Evolutionary conservation across 2,329 filamentous ascomycete genomes (phyloP), one percentile per base, ranked within the genome.

Genomic region (Cercospora sesami): DNA sequence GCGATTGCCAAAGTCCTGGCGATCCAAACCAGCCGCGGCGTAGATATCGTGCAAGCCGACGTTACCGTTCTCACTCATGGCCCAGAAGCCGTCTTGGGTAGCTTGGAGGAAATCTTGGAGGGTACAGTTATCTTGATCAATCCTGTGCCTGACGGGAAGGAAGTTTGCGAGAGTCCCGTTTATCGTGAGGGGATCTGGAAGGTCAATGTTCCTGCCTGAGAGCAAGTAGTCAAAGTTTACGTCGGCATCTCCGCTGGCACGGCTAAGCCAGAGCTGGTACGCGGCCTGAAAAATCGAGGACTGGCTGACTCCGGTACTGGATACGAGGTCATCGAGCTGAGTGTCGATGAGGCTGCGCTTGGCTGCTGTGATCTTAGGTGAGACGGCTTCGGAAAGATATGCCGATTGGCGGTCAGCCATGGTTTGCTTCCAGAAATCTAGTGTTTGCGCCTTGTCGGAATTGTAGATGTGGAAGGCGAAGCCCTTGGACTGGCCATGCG

Each of bases 191-290:
- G 36, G 36, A n/a, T 42, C 36, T 3, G 36, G 36, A 42, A 42
- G 36, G 16, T 42, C 36, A 14, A 42, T 42, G 7, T 42, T 42
- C 36, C 36, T 42, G 16, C 36, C 36, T 42, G 36, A 42, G 36
- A 42, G 36, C 36, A 42, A 42, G 6, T 42, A 42, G 16, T 42
- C 36, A 42, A 42, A 42, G 16, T 42, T 42, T 10, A 59, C 28
- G 6, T 59, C 57, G 10, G 21, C 12, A 18, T 14, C n/a, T 31
- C 33, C 21, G 57, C 57, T 59, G 10, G 21, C 28, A 18, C 57
- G 57, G 21, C 21, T 18, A 28, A 59, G 57, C 57, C 57, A 59
- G 57, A 59, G 57, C 33, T 59, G 57, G 8, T 59, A 59, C n/a
- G 57, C 57, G 28, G 57, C 57, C 28, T 59, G 57, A 28, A 59